Evolutionary conservation across 495 filamentous ascomycete species (phyloP), one percentile per base, ranked within the genome.

Genomic region (Penicillium simplicissimum): DNA sequence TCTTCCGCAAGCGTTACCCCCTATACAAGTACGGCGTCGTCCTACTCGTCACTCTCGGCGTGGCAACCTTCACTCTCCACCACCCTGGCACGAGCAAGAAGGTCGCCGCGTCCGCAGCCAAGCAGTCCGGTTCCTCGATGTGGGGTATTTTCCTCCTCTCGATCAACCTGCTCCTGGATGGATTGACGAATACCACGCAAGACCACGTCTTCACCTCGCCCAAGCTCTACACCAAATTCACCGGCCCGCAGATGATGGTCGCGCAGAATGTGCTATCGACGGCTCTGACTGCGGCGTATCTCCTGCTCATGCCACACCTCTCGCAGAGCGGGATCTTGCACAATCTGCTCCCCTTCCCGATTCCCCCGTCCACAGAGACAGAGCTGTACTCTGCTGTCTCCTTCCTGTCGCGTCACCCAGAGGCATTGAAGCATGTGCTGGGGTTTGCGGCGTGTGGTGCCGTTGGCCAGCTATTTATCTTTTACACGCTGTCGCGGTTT

Each of bases 211-310:
- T 97, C 74, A 73, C 71, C 55, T 84, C 85, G 9, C 79, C 79
- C 3, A 69, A 75, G 38, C 58, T 66, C 34, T 93, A 90, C 74
- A 86, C 85, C 63, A 82, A 85, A 19, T 96, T 93, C 74, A 82
- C 85, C 14, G 96, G 96, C 2, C 92, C 94, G 54, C 96, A 98
- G 84, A 98, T 98, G 95, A 98, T 98, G 95, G 92, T 92, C 60
- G 96, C 94, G n/a, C 91, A 96, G 68, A 98, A 97, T 67, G 74
- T 96, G 35, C 85, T 98, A 65, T 87, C 83, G 42, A 93, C 91
- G 0, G 61, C 82, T 34, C 74, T 97, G 52, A 98, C 92, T 3
- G 79, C 85, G 35, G 67, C 73, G 1, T 98, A 94, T 61, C 84
- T 98, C 23, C 65, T 93, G 42, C 70, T 93, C 21, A 88, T 87